Base-by-base conservation (phyloP, 805 yeast genomes). In the Saccharomycopsis amapae region DNA sequence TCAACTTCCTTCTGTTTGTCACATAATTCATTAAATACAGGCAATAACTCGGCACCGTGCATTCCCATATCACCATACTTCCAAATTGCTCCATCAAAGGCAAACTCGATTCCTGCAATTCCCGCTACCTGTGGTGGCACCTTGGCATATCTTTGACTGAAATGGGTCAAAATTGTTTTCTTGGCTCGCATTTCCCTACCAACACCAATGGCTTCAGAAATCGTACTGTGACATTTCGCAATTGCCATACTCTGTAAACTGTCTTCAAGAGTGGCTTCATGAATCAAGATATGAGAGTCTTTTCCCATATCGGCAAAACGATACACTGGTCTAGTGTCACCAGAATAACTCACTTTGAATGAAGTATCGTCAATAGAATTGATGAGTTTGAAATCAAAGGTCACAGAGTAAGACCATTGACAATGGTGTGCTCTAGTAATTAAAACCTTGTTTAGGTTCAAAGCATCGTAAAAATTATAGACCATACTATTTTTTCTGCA, bases 211-310 rank as follows among this genome's bases (percentile, higher is more conserved):
- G 97, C 97, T 58, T 90, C 97, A 18, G 83, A 75, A 46, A 88
- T 76, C 0, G 99, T 93, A 12, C 95, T 79, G 59, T 93, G 99
- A 50, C 78, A 76, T 60, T 93, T 93, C 28, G 74, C 71, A 23
- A 75, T 62, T 0, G 98, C 98, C 60, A 88, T 97, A 44, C 75
- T 79, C 5, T 71, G 65, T 39, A 87, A 68, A 26, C 75, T 85
- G 60, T 87, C 85, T 47, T 86, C 96, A 51, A 93, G 73, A 0
- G 98, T 86, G 0, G 97, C 89, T 61, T 93, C 99, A 62, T 93
- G 99, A 40, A 93, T 79, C 48, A 93, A 69, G 40, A 93, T 61
- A 58, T 87, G 90, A 23, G 86, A 75, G 10, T 67, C 61, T 18
- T 58, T 49, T 1, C 96, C 97, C 44, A 85, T 73, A 2, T 65